Evolutionary conservation across 768 basidiomycete species (phyloP), one percentile per base, ranked within the genome.

Genomic region (Galerina sulciceps): DNA sequence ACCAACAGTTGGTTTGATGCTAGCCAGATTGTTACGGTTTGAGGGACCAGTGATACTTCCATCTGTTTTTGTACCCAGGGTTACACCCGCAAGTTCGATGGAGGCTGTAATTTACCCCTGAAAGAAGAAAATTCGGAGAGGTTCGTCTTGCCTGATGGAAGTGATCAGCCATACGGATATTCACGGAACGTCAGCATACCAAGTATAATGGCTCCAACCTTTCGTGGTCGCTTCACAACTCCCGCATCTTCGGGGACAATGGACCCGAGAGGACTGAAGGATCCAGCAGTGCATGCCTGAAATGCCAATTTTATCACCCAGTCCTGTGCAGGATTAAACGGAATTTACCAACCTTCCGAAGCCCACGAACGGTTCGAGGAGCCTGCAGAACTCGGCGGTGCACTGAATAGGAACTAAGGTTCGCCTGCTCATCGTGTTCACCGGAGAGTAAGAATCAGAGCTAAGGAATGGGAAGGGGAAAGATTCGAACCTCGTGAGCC

Each of bases 1-100:
- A 0, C 86, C 86, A 6, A 87, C 77, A 2, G 83, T 87, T 0
- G 86, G 82, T 62, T 85, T 85, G 47, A 87, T 81, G 0, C 85
- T 85, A 2, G 76, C 86, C 6, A 86, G 36, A 61, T 86, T 86
- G 51, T 86, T 86, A 15, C 76, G 67, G 56, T 75, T 76, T 0
- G 80, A 69, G n/a, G 84, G 85, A 55, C 78, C 84, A 5, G 76
- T 80, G 26, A 85, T 84, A 52, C 83, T 84, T 4, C 85, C 83
- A 57, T 82, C 79, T 0, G 83, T 84, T 50, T 85, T 82, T 3
- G 81, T 74, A 6, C 79, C 82, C 1, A 85, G 71, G 0, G 79
- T 69, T 0, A 81, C 81, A 10, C 80, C 71, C 10, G 73, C 69
- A 14, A 85, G 72, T 15, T 84, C 83, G 22, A 84, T 84, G 1